Evolutionary conservation across 768 basidiomycete species (phyloP).

Genomic region (Vishniacozyma victoriae): DNA sequence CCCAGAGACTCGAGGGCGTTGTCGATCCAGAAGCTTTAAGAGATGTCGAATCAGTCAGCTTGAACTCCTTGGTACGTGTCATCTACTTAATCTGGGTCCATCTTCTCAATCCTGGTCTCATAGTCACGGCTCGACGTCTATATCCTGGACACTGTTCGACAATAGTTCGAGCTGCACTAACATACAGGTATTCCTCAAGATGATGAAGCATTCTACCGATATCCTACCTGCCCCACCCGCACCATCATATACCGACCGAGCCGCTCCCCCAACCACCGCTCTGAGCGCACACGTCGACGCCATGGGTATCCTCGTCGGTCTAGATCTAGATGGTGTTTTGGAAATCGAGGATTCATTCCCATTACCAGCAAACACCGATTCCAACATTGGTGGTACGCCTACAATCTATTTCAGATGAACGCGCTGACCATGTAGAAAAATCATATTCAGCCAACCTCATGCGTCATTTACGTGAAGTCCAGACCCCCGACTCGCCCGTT

Average conservation of each 20-base stretch:
- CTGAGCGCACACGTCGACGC: slow-evolving; percentile 49
- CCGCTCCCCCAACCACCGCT: slow-evolving; percentile 35
- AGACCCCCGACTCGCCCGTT: slow-evolving; percentile 82
- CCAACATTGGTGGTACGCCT: slow-evolving; percentile 20
- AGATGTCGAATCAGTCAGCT: slow-evolving; percentile 67
- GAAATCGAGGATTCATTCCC: slow-evolving; percentile 57
- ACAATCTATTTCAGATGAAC: too few relatives aligned
- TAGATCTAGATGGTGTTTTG: slow-evolving; percentile 83
- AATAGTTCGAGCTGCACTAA: too few relatives aligned
- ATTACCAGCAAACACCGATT: slow-evolving; percentile 41
- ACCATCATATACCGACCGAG: slow-evolving; percentile 28
- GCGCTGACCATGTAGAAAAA: slow-evolving; percentile 54
- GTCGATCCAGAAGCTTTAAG: slow-evolving; percentile 92
- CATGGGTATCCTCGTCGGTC: slow-evolving; percentile 78
- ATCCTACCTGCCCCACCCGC: slow-evolving; percentile 52
- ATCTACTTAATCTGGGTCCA: neutral
- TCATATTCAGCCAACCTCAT: slow-evolving; percentile 77
- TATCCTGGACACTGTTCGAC: slow-evolving; percentile 1
- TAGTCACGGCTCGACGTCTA: neutral
- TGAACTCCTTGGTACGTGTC: slow-evolving; percentile 73
- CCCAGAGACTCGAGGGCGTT: slow-evolving; percentile 83
- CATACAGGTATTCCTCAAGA: slow-evolving; percentile 90
- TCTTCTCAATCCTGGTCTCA: neutral
- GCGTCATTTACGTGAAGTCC: slow-evolving; percentile 70
- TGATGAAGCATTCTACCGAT: slow-evolving; percentile 85